A percentile compares a stretch with the other conserved stretches of the same genome.
phyloP scores from a whole-genome alignment of 768 basidiomycete genomes.

The Coprinopsis sp. region DNA sequence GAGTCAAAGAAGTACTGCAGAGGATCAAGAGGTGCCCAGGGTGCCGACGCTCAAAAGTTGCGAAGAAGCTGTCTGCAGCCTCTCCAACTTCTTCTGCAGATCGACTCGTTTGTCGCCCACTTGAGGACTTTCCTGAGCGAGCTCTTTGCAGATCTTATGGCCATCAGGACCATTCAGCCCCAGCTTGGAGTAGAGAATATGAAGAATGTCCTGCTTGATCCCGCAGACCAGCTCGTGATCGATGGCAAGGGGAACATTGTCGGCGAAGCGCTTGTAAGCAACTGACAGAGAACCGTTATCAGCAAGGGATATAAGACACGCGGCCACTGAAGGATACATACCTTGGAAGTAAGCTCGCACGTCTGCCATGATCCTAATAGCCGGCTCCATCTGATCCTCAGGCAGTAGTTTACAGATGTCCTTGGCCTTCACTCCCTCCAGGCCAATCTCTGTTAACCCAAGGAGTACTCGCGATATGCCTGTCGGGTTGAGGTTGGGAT shows the following conservation, averaged over 20 bases:
- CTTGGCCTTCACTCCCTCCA: constrained; percentile 31
- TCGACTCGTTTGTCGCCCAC: constrained; percentile 44
- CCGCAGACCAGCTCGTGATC: constrained; percentile 55
- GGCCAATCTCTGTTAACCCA: constrained; percentile 34
- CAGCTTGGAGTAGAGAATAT: constrained; percentile 42
- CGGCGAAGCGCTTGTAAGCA: constrained; percentile 54
- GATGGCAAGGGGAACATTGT: constrained; percentile 53
- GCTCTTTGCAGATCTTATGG: constrained; percentile 40
- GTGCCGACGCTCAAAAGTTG: constrained; percentile 10
- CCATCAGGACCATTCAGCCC: constrained; percentile 48
- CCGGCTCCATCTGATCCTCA: constrained; percentile 48
- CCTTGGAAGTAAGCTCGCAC: constrained; percentile 76
- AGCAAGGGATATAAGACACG: constrained; percentile 28
- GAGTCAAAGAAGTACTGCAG: too few species aligned
- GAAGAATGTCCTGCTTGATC: constrained; percentile 40
- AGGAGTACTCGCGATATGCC: constrained; percentile 31
- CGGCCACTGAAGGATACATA: constrained; percentile 18
- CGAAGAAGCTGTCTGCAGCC: constrained; percentile 26
- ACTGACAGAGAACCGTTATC: too few species aligned
- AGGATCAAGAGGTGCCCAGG: not conserved
- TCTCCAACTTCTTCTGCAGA: constrained; percentile 45
- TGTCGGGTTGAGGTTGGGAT: constrained; percentile 5
- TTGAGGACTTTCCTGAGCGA: constrained; percentile 46
- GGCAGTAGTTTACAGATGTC: constrained; percentile 50
- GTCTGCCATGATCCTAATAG: constrained; percentile 63